Evolutionary conservation across 2,329 filamentous ascomycete species (phyloP).

Genomic region (Aureobasidium sp.): DNA sequence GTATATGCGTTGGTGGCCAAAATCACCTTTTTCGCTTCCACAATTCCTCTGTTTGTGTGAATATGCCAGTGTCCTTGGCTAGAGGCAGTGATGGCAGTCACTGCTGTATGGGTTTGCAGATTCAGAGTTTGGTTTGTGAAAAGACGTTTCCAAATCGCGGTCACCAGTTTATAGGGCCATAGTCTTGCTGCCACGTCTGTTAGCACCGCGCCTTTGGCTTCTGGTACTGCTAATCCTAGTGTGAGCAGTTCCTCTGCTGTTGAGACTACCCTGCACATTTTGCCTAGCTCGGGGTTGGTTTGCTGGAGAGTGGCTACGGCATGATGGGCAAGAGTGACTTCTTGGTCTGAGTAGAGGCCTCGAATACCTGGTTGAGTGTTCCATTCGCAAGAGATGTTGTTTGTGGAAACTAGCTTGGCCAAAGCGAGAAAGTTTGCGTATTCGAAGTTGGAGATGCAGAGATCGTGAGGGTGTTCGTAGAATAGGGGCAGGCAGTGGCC

Average conservation of each 20-base stretch:
- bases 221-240: constrained; percentile 43
- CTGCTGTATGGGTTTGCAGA: constrained; percentile 66
- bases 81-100: constrained; percentile 21
- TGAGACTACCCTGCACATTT: constrained; percentile 32
- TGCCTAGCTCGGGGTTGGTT: constrained; percentile 49
- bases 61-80: constrained; percentile 46
- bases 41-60: constrained; percentile 59
- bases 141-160: constrained; percentile 58
- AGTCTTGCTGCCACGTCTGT: constrained; percentile 58
- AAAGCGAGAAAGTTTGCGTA: constrained; percentile 58
- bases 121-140: constrained; percentile 49
- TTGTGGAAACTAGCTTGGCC: constrained; percentile 45
- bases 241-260: constrained; percentile 39
- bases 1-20: constrained; percentile 82
- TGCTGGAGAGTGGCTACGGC: constrained; percentile 45
- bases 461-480: constrained; percentile 50
- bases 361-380: constrained; percentile 55
- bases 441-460: constrained; percentile 58
- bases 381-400: constrained; percentile 64
- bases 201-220: constrained; percentile 55
- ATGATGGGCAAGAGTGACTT: constrained; percentile 45
- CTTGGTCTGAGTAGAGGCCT: constrained; percentile 48
- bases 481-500: constrained; percentile 66
- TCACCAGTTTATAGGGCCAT: constrained; percentile 80
- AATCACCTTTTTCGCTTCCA: constrained; percentile 57